Evolutionary conservation across 495 filamentous ascomycete genomes (phyloP).

Genomic region (Aspergillus nanangensis): DNA sequence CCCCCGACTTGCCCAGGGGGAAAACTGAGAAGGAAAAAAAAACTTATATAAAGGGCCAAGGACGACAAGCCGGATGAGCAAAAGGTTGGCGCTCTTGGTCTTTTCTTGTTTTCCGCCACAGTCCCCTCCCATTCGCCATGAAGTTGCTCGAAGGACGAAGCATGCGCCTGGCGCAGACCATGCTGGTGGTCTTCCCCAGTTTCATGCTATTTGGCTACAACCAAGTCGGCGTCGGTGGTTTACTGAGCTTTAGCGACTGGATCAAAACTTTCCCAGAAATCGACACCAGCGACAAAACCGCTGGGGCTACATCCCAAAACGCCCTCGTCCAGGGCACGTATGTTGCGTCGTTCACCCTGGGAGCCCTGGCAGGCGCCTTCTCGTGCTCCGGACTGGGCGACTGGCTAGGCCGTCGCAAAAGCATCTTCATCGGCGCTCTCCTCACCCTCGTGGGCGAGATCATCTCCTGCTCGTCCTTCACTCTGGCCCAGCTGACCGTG

Average conservation of each 20-base stretch:
- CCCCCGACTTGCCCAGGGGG: too few relatives aligned
- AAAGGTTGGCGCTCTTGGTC: not conserved
- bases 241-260: conserved; percentile 13
- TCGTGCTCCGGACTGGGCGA: conserved; percentile 26
- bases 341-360: conserved; percentile 26
- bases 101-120: not conserved
- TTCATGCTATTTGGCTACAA: conserved; percentile 26
- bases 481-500: conserved; percentile 35
- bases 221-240: conserved; percentile 17
- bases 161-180: conserved; percentile 12
- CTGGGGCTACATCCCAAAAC: conserved; percentile 3
- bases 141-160: conserved; percentile 7
- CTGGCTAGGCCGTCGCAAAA: conserved; percentile 26
- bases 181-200: conserved; percentile 23
- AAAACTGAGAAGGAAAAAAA: too few relatives aligned
- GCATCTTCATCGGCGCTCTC: conserved; percentile 20
- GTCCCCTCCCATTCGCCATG: not conserved
- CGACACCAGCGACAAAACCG: conserved; percentile 9
- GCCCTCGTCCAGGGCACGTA: conserved; percentile 23
- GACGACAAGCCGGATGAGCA: too few relatives aligned
- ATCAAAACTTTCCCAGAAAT: conserved; percentile 15
- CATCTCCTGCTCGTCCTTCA: conserved; percentile 38
- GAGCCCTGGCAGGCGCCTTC: conserved; percentile 25
- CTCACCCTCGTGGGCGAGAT: conserved; percentile 23
- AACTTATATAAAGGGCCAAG: too few relatives aligned